phyloP scores from a whole-genome alignment of 2,329 filamentous ascomycete species.

The Nothomitra cinnamomea region DNA sequence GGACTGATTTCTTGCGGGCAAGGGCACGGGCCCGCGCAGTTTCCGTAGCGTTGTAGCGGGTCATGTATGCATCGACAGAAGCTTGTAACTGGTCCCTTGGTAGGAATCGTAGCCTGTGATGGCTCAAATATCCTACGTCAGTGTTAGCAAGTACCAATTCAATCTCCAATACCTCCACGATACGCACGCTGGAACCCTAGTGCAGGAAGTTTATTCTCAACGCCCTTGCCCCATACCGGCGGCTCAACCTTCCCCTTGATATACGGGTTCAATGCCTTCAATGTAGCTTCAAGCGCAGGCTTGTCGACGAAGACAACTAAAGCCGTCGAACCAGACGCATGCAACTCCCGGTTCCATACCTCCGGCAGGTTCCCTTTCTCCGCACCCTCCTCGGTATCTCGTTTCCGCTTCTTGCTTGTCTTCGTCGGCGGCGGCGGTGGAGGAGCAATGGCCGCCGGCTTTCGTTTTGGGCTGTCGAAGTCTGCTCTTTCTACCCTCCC shows the following conservation, averaged over 20 bases:
- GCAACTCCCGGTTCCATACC: conserved; percentile 55
- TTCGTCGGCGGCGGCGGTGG: conserved; percentile 5
- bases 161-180: not conserved
- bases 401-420: conserved; percentile 37
- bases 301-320: conserved; percentile 73
- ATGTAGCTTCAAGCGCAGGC: conserved; percentile 54
- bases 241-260: conserved; percentile 26
- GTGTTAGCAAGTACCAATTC: not conserved
- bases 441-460: conserved; percentile 16
- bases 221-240: conserved; percentile 45
- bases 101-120: conserved; percentile 58
- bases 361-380: conserved; percentile 41
- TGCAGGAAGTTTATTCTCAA: conserved; percentile 35
- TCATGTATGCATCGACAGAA: conserved; percentile 73
- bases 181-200: conserved; percentile 32
- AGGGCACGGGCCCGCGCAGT: conserved; percentile 45
- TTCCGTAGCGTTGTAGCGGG: conserved; percentile 51
- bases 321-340: conserved; percentile 59
- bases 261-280: conserved; percentile 46
- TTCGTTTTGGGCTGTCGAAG: conserved; percentile 35
- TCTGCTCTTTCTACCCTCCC: conserved; percentile 61
- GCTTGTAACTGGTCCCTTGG: conserved; percentile 47
- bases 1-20: conserved; percentile 52
- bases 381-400: conserved; percentile 37
- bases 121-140: conserved; percentile 37